Conservation (phyloP, 164 flowering plant species). For the Cinnamomum chago region DNA sequence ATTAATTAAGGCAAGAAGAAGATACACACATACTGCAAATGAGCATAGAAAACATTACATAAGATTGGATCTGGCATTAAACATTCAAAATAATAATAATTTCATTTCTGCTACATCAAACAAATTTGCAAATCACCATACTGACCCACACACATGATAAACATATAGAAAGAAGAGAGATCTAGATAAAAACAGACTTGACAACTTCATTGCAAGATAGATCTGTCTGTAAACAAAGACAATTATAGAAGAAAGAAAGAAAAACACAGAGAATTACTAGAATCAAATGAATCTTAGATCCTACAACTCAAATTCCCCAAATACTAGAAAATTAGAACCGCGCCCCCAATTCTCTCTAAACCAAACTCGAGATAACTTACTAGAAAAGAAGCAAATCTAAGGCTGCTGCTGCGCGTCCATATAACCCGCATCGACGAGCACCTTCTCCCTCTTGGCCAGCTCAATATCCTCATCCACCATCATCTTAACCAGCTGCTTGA, state of each 20-base stretch:
- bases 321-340: background rate
- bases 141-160: background rate
- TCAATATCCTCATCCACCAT: conserved; percentile 96
- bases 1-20: background rate
- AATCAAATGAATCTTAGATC: conserved; percentile 6
- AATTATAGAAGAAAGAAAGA: background rate
- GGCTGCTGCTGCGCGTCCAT: conserved; percentile 97
- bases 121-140: background rate
- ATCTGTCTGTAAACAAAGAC: background rate
- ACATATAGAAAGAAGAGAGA: background rate
- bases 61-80: background rate
- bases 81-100: background rate
- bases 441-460: conserved; percentile 91
- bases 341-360: too few relatives aligned
- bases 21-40: background rate
- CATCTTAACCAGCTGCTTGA: conserved; percentile 91
- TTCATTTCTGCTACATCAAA: background rate
- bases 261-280: background rate
- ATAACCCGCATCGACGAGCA: conserved; percentile 94
- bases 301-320: background rate
- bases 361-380: too few relatives aligned
- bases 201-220: background rate
- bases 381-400: conserved; percentile 20
- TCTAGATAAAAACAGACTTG: too few relatives aligned
- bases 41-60: background rate